phyloP scores from a whole-genome alignment of 306 rosid species.

The Luffa aegyptiaca region DNA sequence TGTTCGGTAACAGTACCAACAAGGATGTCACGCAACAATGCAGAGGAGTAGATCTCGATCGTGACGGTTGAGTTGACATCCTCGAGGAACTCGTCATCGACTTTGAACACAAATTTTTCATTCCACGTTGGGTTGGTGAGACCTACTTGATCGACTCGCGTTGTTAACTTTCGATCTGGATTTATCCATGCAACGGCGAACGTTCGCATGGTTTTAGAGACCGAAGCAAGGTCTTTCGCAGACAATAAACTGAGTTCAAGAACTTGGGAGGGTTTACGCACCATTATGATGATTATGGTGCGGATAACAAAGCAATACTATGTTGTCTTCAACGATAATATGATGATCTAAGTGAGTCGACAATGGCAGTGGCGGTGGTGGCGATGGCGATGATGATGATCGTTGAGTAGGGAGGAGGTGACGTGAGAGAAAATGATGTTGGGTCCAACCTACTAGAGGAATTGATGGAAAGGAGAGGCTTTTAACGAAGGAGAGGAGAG shows the following conservation, averaged over 20 bases:
- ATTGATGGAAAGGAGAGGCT: neutral
- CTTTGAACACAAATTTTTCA: conserved; percentile 65
- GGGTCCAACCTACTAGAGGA: neutral
- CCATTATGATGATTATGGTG: conserved; percentile 7
- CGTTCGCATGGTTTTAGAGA: conserved; percentile 35
- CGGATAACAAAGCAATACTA: neutral
- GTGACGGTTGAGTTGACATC: conserved; percentile 29
- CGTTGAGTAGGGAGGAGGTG: neutral
- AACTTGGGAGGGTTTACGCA: conserved; percentile 17
- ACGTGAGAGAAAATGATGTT: neutral
- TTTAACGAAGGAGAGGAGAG: neutral
- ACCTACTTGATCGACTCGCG: conserved; percentile 41
- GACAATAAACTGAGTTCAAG: conserved; percentile 63
- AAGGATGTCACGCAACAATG: conserved; percentile 40
- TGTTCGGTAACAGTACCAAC: conserved; percentile 46
- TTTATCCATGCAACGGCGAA: conserved; percentile 68
- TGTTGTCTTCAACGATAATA: neutral
- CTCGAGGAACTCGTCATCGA: conserved; percentile 34
- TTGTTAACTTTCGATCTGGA: conserved; percentile 41
- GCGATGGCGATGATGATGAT: neutral
- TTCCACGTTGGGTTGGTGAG: conserved; percentile 63
- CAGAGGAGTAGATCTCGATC: conserved; percentile 43
- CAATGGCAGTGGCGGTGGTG: neutral
- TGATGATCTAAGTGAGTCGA: neutral
- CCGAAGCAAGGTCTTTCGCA: conserved; percentile 41